These are phyloP conservation scores for Metahyphopichia silvanorum DNA, from an alignment of 805 yeast genomes.

Conservation along the genomic window DNA sequence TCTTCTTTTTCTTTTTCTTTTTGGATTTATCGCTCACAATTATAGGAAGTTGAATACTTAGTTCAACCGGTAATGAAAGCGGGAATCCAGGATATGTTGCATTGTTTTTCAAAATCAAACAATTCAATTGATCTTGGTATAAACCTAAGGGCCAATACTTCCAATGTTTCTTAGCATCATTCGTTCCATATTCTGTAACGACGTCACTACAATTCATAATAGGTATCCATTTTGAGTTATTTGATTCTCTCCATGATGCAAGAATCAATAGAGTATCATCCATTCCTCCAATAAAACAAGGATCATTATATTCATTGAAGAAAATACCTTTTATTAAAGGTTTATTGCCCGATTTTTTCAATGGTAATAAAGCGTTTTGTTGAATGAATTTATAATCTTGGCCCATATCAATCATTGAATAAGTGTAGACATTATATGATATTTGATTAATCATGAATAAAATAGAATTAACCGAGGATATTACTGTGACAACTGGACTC, in stretches of 20 bases:
- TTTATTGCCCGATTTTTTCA: slow-evolving; percentile 19
- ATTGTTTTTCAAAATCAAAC: slow-evolving; percentile 69
- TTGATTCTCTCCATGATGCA: slow-evolving; percentile 71
- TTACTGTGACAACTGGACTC: slow-evolving; percentile 68
- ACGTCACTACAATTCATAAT: slow-evolving; percentile 55
- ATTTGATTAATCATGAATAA: slow-evolving; percentile 49
- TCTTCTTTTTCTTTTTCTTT: slow-evolving; percentile 17
- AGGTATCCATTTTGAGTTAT: slow-evolving; percentile 87
- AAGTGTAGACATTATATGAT: slow-evolving; percentile 34
- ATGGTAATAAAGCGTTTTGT: slow-evolving; percentile 37
- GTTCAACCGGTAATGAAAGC: slow-evolving; percentile 76
- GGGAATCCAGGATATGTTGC: slow-evolving; percentile 75
- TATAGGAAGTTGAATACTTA: slow-evolving; percentile 69
- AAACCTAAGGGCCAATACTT: slow-evolving; percentile 88
- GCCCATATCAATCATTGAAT: slow-evolving; percentile 45
- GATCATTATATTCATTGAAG: slow-evolving; percentile 87
- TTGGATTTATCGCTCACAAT: slow-evolving; percentile 19
- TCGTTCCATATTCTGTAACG: slow-evolving; percentile 46
- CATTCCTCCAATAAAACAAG: slow-evolving; percentile 72
- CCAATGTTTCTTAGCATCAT: slow-evolving; percentile 48
- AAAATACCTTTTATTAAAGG: slow-evolving; percentile 65
- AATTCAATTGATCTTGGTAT: slow-evolving; percentile 63
- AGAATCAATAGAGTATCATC: slow-evolving; percentile 71
- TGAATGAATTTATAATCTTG: slow-evolving; percentile 38
- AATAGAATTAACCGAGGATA: slow-evolving; percentile 57